These are phyloP conservation scores for Cyberlindnera mississippiensis DNA, from an alignment of 805 yeast genomes.

Conservation along the genomic window DNA sequence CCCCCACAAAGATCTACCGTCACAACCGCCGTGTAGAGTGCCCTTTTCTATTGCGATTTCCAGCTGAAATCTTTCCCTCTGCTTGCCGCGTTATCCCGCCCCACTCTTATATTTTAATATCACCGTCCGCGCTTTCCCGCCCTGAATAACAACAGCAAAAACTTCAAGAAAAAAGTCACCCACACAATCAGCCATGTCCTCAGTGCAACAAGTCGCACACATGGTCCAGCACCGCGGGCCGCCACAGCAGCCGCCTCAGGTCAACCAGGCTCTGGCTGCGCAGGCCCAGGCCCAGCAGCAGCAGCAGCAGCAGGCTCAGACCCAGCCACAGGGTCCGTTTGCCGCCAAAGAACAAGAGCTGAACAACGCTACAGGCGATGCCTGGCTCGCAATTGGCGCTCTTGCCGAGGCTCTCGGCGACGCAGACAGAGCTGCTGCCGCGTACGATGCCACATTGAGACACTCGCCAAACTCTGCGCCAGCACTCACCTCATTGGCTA, in stretches of 20 bases:
- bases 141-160: slow-evolving; percentile 1
- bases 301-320: slow-evolving; percentile 6
- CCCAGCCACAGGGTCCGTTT: slow-evolving; percentile 8
- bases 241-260: slow-evolving; percentile 7
- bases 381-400: slow-evolving; percentile 88
- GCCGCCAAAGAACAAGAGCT: slow-evolving; percentile 31
- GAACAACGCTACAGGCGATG: slow-evolving; percentile 61
- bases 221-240: slow-evolving; percentile 4
- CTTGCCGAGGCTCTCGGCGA: slow-evolving; percentile 88
- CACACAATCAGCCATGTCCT: neutral
- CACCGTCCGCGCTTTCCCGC: no score
- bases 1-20: no score
- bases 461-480: slow-evolving; percentile 84
- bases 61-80: no score
- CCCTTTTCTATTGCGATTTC: no score
- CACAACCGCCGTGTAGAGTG: no score
- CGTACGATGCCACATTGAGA: slow-evolving; percentile 83
- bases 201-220: neutral
- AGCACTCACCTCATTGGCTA: slow-evolving; percentile 81
- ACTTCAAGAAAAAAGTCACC: neutral
- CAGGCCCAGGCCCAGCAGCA: slow-evolving; percentile 4
- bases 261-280: neutral
- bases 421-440: slow-evolving; percentile 81
- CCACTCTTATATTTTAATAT: no score
- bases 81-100: no score